phyloP scores from a whole-genome alignment of 2,329 filamentous ascomycete genomes.

The Cytospora paraplurivora region DNA sequence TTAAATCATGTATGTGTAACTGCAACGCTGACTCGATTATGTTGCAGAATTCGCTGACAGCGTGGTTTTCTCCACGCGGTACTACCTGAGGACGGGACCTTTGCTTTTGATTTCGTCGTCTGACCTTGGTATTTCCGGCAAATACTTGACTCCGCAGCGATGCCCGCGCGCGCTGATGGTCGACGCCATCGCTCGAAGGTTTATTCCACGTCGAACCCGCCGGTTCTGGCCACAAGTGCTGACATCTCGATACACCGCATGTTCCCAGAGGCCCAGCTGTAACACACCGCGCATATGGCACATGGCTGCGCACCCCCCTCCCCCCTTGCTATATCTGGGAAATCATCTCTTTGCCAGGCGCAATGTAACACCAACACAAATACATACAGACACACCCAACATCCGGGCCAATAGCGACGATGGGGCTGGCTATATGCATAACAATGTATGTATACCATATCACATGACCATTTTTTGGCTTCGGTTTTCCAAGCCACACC shows the following conservation, averaged over 20 bases:
- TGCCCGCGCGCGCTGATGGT: not conserved
- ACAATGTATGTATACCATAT: not conserved
- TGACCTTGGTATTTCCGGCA: not conserved
- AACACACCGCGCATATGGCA: not conserved
- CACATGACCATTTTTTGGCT: not conserved
- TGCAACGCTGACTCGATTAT: slow-evolving; percentile 11
- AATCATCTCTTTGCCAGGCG: not conserved
- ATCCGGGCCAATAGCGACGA: not conserved
- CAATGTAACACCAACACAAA: not conserved
- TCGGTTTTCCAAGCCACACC: not conserved
- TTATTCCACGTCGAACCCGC: slow-evolving; percentile 13
- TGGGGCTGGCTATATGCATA: not conserved
- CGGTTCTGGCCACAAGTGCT: not conserved
- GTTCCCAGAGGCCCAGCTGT: not conserved
- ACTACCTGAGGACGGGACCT: not conserved
- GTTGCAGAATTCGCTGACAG: not conserved
- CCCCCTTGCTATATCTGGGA: not conserved
- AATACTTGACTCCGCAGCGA: not conserved
- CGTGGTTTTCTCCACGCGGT: not conserved
- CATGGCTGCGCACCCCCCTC: not conserved
- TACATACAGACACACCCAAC: not conserved
- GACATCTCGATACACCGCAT: not conserved
- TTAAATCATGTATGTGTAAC: not conserved
- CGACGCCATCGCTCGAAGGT: not conserved
- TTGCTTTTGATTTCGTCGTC: not conserved